phyloP scores from a whole-genome alignment of 73 alveolate species.

The Paramecium caudatum region DNA sequence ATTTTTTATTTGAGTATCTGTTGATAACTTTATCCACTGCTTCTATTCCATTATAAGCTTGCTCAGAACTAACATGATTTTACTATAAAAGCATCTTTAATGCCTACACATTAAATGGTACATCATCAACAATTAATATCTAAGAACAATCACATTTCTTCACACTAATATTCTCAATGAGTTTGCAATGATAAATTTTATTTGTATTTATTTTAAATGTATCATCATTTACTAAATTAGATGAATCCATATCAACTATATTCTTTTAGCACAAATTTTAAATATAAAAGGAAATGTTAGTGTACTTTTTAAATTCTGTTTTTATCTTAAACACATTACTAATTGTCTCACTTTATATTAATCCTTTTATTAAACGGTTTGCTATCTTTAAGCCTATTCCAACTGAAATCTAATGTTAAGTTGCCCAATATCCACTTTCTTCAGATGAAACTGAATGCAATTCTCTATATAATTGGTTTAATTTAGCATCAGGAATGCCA shows the following conservation, averaged over 20 bases:
- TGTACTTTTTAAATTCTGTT: background rate
- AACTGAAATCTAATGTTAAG: background rate
- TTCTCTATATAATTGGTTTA: constrained; percentile 3
- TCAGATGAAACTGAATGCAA: constrained; percentile 9
- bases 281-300: constrained; percentile 8
- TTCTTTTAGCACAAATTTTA: background rate
- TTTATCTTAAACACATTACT: background rate
- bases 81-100: background rate
- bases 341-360: background rate
- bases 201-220: background rate
- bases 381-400: constrained; percentile 41
- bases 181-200: background rate
- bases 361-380: constrained; percentile 27
- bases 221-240: background rate
- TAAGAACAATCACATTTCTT: constrained; percentile 9
- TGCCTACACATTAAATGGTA: constrained; percentile 49
- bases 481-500: constrained; percentile 11
- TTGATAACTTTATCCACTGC: constrained; percentile 13
- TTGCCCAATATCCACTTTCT: constrained; percentile 30
- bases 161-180: background rate
- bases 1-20: background rate
- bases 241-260: background rate
- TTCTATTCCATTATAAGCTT: constrained; percentile 44
- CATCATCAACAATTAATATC: constrained; percentile 55
- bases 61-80: background rate